Evolutionary conservation across 2,329 filamentous ascomycete species (phyloP).

Genomic region (Ascochyta pisi): DNA sequence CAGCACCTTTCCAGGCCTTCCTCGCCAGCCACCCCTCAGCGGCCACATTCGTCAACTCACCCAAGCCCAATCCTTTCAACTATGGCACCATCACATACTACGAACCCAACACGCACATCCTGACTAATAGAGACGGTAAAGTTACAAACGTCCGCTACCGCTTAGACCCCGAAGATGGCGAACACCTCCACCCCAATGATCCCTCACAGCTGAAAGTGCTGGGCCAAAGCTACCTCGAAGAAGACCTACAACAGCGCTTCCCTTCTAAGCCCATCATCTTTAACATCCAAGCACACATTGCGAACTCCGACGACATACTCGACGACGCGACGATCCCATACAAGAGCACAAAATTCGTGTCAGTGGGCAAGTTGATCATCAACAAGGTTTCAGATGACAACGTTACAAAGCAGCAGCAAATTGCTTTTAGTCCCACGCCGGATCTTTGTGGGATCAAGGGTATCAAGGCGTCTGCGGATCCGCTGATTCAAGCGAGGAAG

Average conservation of each 20-base stretch:
- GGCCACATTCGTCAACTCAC: slow-evolving; percentile 79
- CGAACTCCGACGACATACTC: slow-evolving; percentile 9
- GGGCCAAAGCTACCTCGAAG: slow-evolving; percentile 10
- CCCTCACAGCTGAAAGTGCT: slow-evolving; percentile 1
- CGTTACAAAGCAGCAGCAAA: slow-evolving; percentile 14
- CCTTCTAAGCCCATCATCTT: slow-evolving; percentile 15
- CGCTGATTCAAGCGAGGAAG: slow-evolving; percentile 13
- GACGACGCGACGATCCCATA: slow-evolving; percentile 15
- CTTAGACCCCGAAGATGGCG: slow-evolving; percentile 14
- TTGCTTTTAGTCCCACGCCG: slow-evolving; percentile 16
- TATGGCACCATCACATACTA: slow-evolving; percentile 60
- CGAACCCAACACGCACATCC: slow-evolving; percentile 18
- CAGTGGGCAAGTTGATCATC: slow-evolving; percentile 10
- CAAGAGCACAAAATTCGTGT: slow-evolving; percentile 13
- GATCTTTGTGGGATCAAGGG: slow-evolving; percentile 11
- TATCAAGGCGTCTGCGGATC: slow-evolving; percentile 9
- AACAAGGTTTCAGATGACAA: slow-evolving; percentile 12
- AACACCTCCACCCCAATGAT: slow-evolving; percentile 12
- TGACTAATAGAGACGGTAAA: slow-evolving; percentile 12
- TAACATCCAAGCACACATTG: slow-evolving; percentile 15
- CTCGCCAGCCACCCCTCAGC: slow-evolving; percentile 86
- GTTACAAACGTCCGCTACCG: slow-evolving; percentile 14
- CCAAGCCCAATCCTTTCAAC: slow-evolving; percentile 90
- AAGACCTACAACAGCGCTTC: slow-evolving; percentile 9
- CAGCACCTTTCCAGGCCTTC: slow-evolving; percentile 83